A percentile compares a stretch with the other conserved stretches of the same genome.
These are phyloP conservation scores for Curvularia spicifera DNA, from an alignment of 2,329 filamentous ascomycete species.

Conservation along the genomic window DNA sequence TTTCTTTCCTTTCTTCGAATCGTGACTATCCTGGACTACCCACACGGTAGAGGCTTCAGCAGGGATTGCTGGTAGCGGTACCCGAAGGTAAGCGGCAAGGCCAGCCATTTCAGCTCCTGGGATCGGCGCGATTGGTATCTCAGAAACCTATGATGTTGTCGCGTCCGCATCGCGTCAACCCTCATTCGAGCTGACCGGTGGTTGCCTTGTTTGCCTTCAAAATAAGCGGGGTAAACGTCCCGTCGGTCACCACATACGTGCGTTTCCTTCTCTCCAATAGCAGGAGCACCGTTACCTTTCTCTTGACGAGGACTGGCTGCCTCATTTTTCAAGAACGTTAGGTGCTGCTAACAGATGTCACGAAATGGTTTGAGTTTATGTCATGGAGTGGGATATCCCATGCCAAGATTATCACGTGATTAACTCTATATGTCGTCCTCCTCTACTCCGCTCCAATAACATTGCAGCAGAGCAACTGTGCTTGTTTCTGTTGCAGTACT, in stretches of 20 bases:
- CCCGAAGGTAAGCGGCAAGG: constrained; percentile 2
- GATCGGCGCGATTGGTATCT: not conserved
- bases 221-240: not conserved
- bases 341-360: not conserved
- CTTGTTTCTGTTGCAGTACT: not conserved
- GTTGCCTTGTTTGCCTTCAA: not conserved
- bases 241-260: not conserved
- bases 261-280: not conserved
- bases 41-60: constrained; percentile 5
- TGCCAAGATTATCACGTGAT: not conserved
- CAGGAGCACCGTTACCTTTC: not conserved
- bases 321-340: not conserved
- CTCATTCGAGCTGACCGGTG: not conserved
- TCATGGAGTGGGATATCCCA: not conserved
- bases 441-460: not conserved
- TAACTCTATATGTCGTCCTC: not conserved
- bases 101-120: not conserved
- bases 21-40: constrained; percentile 9
- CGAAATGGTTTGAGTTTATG: not conserved
- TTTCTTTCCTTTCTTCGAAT: not conserved
- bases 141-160: not conserved
- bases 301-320: not conserved
- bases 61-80: not conserved
- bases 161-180: not conserved
- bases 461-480: not conserved